Conservation (phyloP, 306 rosid genomes). For the Pyrus betulifolia region DNA sequence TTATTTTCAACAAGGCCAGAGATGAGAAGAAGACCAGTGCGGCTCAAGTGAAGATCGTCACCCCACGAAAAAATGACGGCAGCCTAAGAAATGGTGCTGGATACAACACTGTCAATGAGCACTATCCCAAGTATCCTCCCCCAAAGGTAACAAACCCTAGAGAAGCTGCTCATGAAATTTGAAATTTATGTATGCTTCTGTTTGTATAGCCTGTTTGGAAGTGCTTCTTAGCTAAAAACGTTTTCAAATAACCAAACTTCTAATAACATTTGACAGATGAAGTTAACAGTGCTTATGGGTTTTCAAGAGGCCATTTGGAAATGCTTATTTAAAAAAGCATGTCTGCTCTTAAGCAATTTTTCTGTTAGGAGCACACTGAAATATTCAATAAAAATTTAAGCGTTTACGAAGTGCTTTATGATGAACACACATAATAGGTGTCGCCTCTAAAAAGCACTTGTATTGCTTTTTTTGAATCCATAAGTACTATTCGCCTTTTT, state of each 20-base stretch:
- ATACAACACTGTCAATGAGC: slow-evolving; percentile 13
- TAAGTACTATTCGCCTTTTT: too few species aligned
- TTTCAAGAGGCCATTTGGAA: too few species aligned
- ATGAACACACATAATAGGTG: too few species aligned
- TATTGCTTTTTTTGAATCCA: too few species aligned
- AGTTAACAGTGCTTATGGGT: too few species aligned
- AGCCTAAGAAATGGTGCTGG: slow-evolving; percentile 6
- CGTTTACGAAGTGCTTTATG: too few species aligned
- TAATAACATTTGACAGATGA: not conserved
- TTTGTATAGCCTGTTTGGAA: not conserved
- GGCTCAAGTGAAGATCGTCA: slow-evolving; percentile 7
- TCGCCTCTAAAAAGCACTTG: too few species aligned
- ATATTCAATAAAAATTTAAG: too few species aligned
- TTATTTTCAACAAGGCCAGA: slow-evolving; percentile 81
- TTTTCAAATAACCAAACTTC: not conserved
- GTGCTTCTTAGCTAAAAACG: not conserved
- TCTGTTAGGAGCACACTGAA: too few species aligned
- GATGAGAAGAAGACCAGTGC: slow-evolving; percentile 66
- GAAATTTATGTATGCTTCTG: not conserved
- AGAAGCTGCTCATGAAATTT: not conserved
- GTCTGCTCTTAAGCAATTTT: too few species aligned
- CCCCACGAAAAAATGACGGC: slow-evolving; percentile 31
- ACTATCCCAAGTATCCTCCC: slow-evolving; percentile 25
- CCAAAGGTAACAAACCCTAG: slow-evolving; percentile 29
- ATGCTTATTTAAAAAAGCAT: too few species aligned